These are phyloP conservation scores for Tuber calosporum DNA, from an alignment of 495 filamentous ascomycete genomes.

Conservation along the genomic window DNA sequence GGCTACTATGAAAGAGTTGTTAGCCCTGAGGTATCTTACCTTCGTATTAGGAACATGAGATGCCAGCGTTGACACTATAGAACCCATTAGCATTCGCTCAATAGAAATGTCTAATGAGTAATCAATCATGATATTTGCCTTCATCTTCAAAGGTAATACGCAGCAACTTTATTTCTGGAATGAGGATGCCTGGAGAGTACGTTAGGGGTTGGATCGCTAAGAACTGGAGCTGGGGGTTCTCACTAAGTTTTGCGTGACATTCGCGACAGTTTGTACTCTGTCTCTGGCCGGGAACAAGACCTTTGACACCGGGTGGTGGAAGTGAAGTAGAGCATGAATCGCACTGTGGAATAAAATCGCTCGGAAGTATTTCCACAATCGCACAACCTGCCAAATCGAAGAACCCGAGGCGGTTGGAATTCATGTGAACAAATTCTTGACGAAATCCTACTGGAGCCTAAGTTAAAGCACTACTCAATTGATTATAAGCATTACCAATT, in stretches of 20 bases:
- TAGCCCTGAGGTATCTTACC: conserved; percentile 35
- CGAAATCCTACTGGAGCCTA: conserved; percentile 53
- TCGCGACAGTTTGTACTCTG: conserved; percentile 70
- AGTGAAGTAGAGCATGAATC: conserved; percentile 66
- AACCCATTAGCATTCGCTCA: neutral
- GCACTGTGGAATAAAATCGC: conserved; percentile 77
- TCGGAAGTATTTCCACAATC: conserved; percentile 65
- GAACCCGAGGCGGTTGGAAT: conserved; percentile 68
- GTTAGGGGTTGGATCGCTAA: neutral
- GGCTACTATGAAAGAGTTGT: conserved; percentile 45
- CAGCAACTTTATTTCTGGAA: conserved; percentile 76
- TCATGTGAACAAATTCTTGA: conserved; percentile 66
- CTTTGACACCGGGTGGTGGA: conserved; percentile 56
- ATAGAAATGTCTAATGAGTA: neutral
- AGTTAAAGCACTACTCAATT: neutral
- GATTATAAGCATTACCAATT: conserved; percentile 45
- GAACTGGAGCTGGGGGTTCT: conserved; percentile 7
- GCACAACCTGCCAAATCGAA: conserved; percentile 74
- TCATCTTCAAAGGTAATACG: conserved; percentile 53
- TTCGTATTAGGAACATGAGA: conserved; percentile 10
- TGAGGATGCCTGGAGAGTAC: conserved; percentile 50
- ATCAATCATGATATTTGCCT: neutral
- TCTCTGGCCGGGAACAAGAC: conserved; percentile 66
- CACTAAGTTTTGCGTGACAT: conserved; percentile 77
- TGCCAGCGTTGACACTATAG: neutral